phyloP scores from a whole-genome alignment of 495 filamentous ascomycete genomes.

The Evansstolkia leycettana region DNA sequence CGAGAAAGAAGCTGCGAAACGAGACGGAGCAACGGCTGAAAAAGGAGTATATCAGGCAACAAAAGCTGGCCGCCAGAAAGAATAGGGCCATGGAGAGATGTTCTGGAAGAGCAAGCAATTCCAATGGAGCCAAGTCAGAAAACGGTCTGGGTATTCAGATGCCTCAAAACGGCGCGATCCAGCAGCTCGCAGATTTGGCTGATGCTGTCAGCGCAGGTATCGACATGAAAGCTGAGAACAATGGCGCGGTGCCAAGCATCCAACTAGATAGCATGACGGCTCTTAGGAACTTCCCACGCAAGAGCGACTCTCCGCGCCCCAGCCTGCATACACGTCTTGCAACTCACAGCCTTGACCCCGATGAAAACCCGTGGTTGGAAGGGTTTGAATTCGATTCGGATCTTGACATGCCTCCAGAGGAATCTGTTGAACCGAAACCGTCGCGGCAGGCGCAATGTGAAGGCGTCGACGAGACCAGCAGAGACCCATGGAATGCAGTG shows the following conservation, averaged over 20 bases:
- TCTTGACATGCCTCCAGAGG: slow-evolving; percentile 31
- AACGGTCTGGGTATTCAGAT: slow-evolving; percentile 2
- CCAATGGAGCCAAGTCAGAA: slow-evolving; percentile 2
- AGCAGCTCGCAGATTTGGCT: slow-evolving; percentile 9
- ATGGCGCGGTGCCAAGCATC: slow-evolving; percentile 17
- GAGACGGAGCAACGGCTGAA: slow-evolving; percentile 33
- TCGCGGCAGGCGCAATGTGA: not conserved
- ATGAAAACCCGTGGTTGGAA: slow-evolving; percentile 22
- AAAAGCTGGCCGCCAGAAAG: slow-evolving; percentile 33
- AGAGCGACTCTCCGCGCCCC: slow-evolving; percentile 13
- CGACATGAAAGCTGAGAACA: slow-evolving; percentile 5
- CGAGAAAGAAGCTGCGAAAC: slow-evolving; percentile 29
- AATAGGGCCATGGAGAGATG: slow-evolving; percentile 19
- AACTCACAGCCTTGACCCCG: slow-evolving; percentile 10
- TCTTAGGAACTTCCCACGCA: not conserved
- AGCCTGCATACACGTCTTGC: slow-evolving; percentile 17
- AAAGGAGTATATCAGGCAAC: slow-evolving; percentile 38
- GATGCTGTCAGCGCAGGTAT: slow-evolving; percentile 11
- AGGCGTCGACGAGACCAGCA: slow-evolving; percentile 5
- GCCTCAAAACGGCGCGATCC: slow-evolving; percentile 3
- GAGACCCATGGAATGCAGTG: slow-evolving; percentile 76
- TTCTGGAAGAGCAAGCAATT: slow-evolving; percentile 3
- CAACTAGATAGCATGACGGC: not conserved
- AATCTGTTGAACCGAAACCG: slow-evolving; percentile 5
- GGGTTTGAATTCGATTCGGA: slow-evolving; percentile 38